phyloP scores from a whole-genome alignment of 345 rosid species.

The Acer yangbiense region DNA sequence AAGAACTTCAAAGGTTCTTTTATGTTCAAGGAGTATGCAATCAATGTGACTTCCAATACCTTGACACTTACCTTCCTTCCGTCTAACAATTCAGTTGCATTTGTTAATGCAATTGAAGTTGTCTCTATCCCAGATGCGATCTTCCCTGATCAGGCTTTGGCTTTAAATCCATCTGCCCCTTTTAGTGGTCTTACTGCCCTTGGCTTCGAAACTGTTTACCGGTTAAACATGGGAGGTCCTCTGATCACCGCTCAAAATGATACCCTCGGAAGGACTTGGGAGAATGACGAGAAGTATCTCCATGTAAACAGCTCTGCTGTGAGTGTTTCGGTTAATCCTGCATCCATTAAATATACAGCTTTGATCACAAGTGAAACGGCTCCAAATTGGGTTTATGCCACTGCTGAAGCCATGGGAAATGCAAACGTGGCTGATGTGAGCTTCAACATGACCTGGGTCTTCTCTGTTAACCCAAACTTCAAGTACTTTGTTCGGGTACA shows the following conservation, averaged over 20 bases:
- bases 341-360: slow-evolving; percentile 54
- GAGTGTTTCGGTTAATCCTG: slow-evolving; percentile 65
- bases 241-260: slow-evolving; percentile 82
- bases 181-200: slow-evolving; percentile 66
- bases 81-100: slow-evolving; percentile 68
- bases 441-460: slow-evolving; percentile 95
- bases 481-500: slow-evolving; percentile 85
- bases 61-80: slow-evolving; percentile 74
- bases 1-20: slow-evolving; percentile 53
- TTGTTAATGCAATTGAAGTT: slow-evolving; percentile 93
- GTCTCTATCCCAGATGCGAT: slow-evolving; percentile 79
- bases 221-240: slow-evolving; percentile 95
- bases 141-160: slow-evolving; percentile 74
- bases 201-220: slow-evolving; percentile 85
- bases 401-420: slow-evolving; percentile 87
- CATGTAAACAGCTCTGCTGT: slow-evolving; percentile 87
- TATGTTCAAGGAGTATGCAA: slow-evolving; percentile 88
- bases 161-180: slow-evolving; percentile 59
- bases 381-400: slow-evolving; percentile 88
- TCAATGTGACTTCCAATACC: slow-evolving; percentile 71
- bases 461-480: slow-evolving; percentile 64
- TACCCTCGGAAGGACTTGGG: slow-evolving; percentile 92
- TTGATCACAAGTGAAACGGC: slow-evolving; percentile 66
- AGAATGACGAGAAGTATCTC: slow-evolving; percentile 73
- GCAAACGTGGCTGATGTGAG: slow-evolving; percentile 63